phyloP scores from a whole-genome alignment of 1,284 basidiomycete species.

The Pseudomicrostroma phylloplanum region DNA sequence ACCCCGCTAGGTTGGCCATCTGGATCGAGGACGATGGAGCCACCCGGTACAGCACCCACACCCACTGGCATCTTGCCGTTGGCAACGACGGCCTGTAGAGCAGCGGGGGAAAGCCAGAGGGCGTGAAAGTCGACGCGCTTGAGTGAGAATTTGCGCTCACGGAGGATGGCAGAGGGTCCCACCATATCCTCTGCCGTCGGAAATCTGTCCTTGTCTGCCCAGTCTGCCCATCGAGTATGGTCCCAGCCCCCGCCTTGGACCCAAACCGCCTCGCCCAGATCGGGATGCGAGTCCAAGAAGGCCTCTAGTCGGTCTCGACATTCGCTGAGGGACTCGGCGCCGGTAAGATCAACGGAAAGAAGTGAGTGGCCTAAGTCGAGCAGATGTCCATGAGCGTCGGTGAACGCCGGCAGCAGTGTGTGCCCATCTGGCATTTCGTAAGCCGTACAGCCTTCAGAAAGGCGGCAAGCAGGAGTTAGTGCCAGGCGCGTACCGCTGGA shows the following conservation, averaged over 20 bases:
- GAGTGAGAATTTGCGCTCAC: slow-evolving; percentile 18
- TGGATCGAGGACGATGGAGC: slow-evolving; percentile 64
- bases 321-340: slow-evolving; percentile 24
- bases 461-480: background rate
- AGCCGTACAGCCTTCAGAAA: background rate
- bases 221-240: slow-evolving; percentile 59
- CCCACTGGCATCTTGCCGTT: slow-evolving; percentile 11
- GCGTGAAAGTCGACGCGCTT: slow-evolving; percentile 68
- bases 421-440: slow-evolving; percentile 11
- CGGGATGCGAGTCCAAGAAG: slow-evolving; percentile 9
- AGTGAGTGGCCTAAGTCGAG: slow-evolving; percentile 37
- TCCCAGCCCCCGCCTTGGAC: slow-evolving; percentile 87
- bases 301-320: slow-evolving; percentile 27
- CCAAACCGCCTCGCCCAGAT: slow-evolving; percentile 55
- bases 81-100: slow-evolving; percentile 52
- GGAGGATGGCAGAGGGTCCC: slow-evolving; percentile 12
- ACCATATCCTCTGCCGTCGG: background rate
- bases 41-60: slow-evolving; percentile 61
- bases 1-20: slow-evolving; percentile 67
- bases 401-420: slow-evolving; percentile 31
- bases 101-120: slow-evolving; percentile 68
- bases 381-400: slow-evolving; percentile 45
- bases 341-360: slow-evolving; percentile 32
- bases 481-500: background rate
- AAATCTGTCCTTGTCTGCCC: background rate